Conservation (phyloP, 176 grass and related monocot species). For the Carex pumila region DNA sequence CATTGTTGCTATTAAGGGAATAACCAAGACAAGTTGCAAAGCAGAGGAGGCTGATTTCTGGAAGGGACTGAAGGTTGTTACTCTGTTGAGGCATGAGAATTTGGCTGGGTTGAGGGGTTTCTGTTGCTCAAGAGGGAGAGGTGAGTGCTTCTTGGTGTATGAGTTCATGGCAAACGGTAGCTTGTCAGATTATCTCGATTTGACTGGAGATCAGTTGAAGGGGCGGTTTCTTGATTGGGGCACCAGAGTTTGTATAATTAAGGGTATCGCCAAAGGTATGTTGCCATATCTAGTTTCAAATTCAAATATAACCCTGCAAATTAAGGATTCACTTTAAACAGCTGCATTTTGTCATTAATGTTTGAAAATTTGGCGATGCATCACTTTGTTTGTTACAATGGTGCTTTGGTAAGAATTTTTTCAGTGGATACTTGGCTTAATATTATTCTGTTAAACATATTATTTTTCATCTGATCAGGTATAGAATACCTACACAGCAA, state of each 20-base stretch:
- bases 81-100: conserved; percentile 58
- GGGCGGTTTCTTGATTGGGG: conserved; percentile 47
- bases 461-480: conserved; percentile 30
- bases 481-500: conserved; percentile 68
- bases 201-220: conserved; percentile 19
- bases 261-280: conserved; percentile 62
- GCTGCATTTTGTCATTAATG: not conserved
- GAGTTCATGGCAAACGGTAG: conserved; percentile 60
- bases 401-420: not conserved
- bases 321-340: not conserved
- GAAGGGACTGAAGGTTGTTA: conserved; percentile 47
- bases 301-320: not conserved
- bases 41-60: conserved; percentile 62
- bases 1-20: conserved; percentile 54
- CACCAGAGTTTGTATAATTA: conserved; percentile 58
- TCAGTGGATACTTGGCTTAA: not conserved
- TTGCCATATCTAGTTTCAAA: not conserved
- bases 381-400: not conserved
- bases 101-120: conserved; percentile 56
- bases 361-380: not conserved
- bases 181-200: conserved; percentile 55
- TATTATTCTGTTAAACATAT: not conserved
- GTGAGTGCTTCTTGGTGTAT: conserved; percentile 68
- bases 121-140: conserved; percentile 59
- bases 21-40: conserved; percentile 78